phyloP scores from a whole-genome alignment of 1,284 basidiomycete genomes.

The Heterobasidion annosum region DNA sequence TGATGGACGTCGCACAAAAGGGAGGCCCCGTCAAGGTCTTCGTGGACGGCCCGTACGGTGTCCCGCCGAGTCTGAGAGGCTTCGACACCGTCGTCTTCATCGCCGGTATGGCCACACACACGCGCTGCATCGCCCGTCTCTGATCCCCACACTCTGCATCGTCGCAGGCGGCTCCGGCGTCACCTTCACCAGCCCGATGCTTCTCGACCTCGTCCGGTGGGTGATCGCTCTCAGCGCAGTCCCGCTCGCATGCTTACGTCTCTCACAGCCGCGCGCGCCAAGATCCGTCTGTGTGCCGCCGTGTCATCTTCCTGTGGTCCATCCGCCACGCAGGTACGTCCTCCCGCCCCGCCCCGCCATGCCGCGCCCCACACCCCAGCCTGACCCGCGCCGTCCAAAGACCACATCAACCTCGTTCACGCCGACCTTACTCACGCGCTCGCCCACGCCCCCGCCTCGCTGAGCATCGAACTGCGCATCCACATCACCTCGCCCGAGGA shows the following conservation, averaged over 20 bases:
- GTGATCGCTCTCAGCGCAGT: constrained; percentile 1
- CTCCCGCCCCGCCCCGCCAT: neutral
- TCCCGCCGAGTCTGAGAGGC: constrained; percentile 16
- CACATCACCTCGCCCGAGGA: constrained; percentile 17
- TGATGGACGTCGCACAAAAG: constrained; percentile 19
- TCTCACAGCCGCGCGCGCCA: constrained; percentile 18
- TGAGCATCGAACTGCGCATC: constrained; percentile 21
- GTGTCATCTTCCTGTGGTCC: constrained; percentile 29
- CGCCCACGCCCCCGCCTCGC: constrained; percentile 14
- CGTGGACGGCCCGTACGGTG: constrained; percentile 36
- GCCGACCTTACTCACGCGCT: constrained; percentile 18
- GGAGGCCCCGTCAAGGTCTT: constrained; percentile 20
- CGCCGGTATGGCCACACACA: constrained; percentile 18
- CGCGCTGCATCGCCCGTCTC: no score
- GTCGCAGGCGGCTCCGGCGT: constrained; percentile 29
- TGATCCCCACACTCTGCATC: no score
- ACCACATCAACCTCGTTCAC: constrained; percentile 25
- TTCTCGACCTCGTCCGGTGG: constrained; percentile 28
- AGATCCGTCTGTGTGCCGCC: constrained; percentile 15
- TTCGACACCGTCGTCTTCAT: constrained; percentile 29
- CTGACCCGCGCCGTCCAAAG: constrained; percentile 6
- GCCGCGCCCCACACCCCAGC: neutral
- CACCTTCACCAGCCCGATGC: constrained; percentile 27
- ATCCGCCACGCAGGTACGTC: constrained; percentile 25
- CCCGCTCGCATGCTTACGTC: neutral